Evolutionary conservation across 805 yeast genomes (phyloP), one percentile per base, ranked within the genome.

Genomic region (Metschnikowia baotianmanensis): DNA sequence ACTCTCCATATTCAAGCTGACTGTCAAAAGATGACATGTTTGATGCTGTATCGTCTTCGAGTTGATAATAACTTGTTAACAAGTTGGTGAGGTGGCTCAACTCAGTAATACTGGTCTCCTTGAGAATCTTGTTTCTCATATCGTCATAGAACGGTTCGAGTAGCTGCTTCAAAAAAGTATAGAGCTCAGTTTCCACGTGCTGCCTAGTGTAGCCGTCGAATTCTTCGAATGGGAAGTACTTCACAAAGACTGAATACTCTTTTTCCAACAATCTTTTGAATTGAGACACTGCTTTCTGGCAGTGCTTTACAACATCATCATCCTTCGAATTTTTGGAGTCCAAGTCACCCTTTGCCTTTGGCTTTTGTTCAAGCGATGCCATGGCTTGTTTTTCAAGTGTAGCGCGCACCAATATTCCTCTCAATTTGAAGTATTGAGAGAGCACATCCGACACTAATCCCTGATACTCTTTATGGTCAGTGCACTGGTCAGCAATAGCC

Each of bases 111-210:
- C 80, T 81, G 11, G 74, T 67, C 57, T 90, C 97, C 43, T 83
- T 76, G 30, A 89, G 68, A 1, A 88, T 77, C 34, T 74, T 70
- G 42, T 80, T 76, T 47, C 96, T 72, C 25, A 87, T 58, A 2
- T 71, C 61, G 48, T 86, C 91, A 53, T 89, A 85, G 19, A 90
- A 63, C 0, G 96, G 93, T 26, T 88, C 96, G 23, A 86, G 69
- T 3, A 88, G 52, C 18, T 70, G 72, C 33, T 74, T 76, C 45
- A 85, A 75, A 80, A 86, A 87, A 6, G 65, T 61, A 41, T 76
- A 74, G 34, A 86, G 42, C 55, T 74, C 63, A 18, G 38, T 49
- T 5, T 31, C 38, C 17, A 51, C 26, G 22, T 34, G 36, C 45
- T 28, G 69, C 12, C 42, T 42, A 20, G 45, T 27, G 1, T 22